Percentiles rank a stretch among this genome's conserved stretches.
Evolutionary conservation across 352 stramenopile genomes (phyloP).

Genomic region (Aphanomyces invadans): DNA sequence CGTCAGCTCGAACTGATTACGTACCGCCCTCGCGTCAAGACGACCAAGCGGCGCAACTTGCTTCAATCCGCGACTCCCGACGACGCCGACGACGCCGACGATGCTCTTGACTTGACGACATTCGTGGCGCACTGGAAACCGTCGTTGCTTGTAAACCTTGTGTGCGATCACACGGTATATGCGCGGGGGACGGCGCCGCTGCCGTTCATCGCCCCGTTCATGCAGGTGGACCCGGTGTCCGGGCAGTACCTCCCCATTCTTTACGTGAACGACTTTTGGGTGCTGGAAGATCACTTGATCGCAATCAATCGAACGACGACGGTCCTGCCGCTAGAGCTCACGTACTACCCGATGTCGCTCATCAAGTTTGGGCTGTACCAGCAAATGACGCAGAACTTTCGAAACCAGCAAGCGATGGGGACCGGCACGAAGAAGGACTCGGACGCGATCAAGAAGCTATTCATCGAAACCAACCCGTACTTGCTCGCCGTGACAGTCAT

Average conservation of each 20-base stretch:
- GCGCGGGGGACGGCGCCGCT: conserved; percentile 43
- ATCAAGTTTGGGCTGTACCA: conserved; percentile 91
- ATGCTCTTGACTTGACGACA: conserved; percentile 26
- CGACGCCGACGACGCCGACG: conserved; percentile 7
- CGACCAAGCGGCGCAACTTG: conserved; percentile 74
- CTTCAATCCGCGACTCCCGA: conserved; percentile 29
- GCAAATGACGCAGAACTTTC: conserved; percentile 89
- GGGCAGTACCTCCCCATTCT: conserved; percentile 84
- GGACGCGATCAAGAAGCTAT: conserved; percentile 92
- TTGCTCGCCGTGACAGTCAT: conserved; percentile 92
- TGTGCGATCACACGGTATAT: conserved; percentile 69
- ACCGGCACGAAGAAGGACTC: conserved; percentile 84
- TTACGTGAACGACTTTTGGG: conserved; percentile 93
- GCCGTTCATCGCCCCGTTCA: conserved; percentile 53
- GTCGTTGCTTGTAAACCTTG: conserved; percentile 49
- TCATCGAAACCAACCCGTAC: conserved; percentile 96
- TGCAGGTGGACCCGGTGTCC: conserved; percentile 48
- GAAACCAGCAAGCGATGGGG: conserved; percentile 88
- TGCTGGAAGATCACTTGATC: conserved; percentile 79
- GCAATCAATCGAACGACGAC: conserved; percentile 85
- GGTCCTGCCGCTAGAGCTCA: conserved; percentile 72
- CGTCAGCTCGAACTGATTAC: conserved; percentile 52
- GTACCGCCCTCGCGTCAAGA: conserved; percentile 66
- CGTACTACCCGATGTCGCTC: conserved; percentile 76
- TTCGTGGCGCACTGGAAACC: conserved; percentile 83